Evolutionary conservation across 2,329 filamentous ascomycete species (phyloP).

Genomic region (Iodosphaeria phyllophila): DNA sequence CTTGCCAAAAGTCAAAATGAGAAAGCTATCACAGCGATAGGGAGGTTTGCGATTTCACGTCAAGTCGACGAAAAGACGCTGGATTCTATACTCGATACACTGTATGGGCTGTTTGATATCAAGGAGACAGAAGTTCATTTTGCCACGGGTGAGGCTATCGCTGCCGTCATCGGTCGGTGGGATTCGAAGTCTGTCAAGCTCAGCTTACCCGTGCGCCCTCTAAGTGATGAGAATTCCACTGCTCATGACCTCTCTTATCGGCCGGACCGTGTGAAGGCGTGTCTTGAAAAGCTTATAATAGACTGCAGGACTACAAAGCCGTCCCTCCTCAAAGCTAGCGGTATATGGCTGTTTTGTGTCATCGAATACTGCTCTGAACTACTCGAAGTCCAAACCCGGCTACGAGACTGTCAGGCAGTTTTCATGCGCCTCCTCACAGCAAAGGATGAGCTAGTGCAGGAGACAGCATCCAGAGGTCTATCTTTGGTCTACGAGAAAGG

Average conservation of each 20-base stretch:
- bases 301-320: conserved; percentile 78
- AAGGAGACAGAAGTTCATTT: conserved; percentile 81
- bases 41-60: conserved; percentile 48
- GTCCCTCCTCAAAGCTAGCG: conserved; percentile 74
- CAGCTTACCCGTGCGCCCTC: conserved; percentile 54
- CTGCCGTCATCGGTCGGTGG: conserved; percentile 64
- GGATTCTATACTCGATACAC: conserved; percentile 39
- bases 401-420: conserved; percentile 65
- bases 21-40: conserved; percentile 62
- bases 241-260: too few species aligned
- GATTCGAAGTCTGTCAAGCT: conserved; percentile 61
- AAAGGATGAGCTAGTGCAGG: conserved; percentile 85
- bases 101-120: conserved; percentile 67
- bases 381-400: conserved; percentile 49
- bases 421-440: conserved; percentile 81
- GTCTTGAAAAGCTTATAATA: conserved; percentile 54
- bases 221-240: too few species aligned
- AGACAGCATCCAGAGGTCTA: conserved; percentile 79
- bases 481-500: conserved; percentile 91
- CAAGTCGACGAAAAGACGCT: conserved; percentile 21
- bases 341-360: conserved; percentile 85
- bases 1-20: conserved; percentile 46
- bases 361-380: conserved; percentile 79
- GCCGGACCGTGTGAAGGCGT: conserved; percentile 14
- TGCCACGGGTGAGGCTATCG: conserved; percentile 72